A percentile compares a stretch with the other conserved stretches of the same genome.
Conservation (phyloP, 2,329 filamentous ascomycete genomes). For the Exserohilum turcica region DNA sequence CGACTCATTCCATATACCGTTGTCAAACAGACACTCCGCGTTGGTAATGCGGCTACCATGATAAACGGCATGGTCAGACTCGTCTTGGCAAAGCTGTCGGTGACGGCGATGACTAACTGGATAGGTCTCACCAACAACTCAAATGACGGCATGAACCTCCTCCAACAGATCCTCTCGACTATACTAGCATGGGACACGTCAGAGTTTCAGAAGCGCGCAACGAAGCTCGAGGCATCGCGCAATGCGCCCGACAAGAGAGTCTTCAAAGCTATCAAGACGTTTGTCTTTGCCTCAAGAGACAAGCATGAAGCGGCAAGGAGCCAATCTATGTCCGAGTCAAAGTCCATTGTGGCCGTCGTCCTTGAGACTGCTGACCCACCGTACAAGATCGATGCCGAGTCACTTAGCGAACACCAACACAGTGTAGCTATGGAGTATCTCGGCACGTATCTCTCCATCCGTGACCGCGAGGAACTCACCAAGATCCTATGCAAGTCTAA, state of each 20-base stretch:
- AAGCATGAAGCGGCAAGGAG: slow-evolving; percentile 65
- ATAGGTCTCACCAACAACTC: slow-evolving; percentile 72
- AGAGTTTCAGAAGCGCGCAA: slow-evolving; percentile 69
- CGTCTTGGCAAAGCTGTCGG: slow-evolving; percentile 76
- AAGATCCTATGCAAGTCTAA: slow-evolving; percentile 68
- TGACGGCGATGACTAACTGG: slow-evolving; percentile 78
- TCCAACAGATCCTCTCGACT: slow-evolving; percentile 76
- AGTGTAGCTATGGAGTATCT: slow-evolving; percentile 71
- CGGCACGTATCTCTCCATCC: slow-evolving; percentile 70
- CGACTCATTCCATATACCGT: slow-evolving; percentile 73
- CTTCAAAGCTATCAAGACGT: slow-evolving; percentile 64
- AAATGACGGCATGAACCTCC: slow-evolving; percentile 79
- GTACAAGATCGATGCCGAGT: slow-evolving; percentile 46
- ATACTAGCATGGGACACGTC: slow-evolving; percentile 74
- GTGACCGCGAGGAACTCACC: slow-evolving; percentile 74
- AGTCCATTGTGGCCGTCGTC: slow-evolving; percentile 72
- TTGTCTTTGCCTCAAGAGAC: slow-evolving; percentile 58
- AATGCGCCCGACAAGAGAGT: slow-evolving; percentile 65
- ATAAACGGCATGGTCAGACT: slow-evolving; percentile 74
- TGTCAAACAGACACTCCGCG: slow-evolving; percentile 72
- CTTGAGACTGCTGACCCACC: slow-evolving; percentile 58
- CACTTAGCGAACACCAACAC: slow-evolving; percentile 66
- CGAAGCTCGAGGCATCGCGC: slow-evolving; percentile 68
- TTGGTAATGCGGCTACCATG: slow-evolving; percentile 83
- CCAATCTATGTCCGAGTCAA: slow-evolving; percentile 58